Evolutionary conservation across 768 basidiomycete species (phyloP), one percentile per base, ranked within the genome.

Genomic region (Chiua virens): DNA sequence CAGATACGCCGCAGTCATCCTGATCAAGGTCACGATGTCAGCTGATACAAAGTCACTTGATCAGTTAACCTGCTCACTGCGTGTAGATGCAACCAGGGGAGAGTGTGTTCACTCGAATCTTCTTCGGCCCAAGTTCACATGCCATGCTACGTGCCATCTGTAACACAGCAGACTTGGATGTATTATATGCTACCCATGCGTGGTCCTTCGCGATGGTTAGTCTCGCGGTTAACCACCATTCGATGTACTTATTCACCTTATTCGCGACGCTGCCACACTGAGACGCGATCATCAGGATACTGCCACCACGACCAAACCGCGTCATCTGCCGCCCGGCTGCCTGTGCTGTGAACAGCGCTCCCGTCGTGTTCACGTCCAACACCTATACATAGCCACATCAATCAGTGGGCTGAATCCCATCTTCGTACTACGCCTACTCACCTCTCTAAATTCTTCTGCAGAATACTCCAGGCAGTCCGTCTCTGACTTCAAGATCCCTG

Each of bases 101-200:
- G 45, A 91, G 74, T 13, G 83, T 74, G 66, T 91, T 91, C 52
- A 89, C 86, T 4, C 89, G 77, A 44, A 91, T 89, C 3, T 74
- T 70, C 64, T 82, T 72, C 32, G 62, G 70, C 2, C 86, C 89
- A 2, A 91, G 76, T 62, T 91, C 88, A 61, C 86, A 89, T 4
- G 88, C 88, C 86, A 91, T 85, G 65, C 85, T 88, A 38, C 89
- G 80, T 6, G 75, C 82, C 86, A 89, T 89, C 68, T 91, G 88
- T 37, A 89, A 68, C 17, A 91, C 86, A 5, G 83, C 88, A 1
- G 84, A 80, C 68, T 91, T 91, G 71, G 84, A 86, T 42, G 79
- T 76, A 68, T 89, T 89, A 70, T 90, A 90, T 14, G 85, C 79
- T 45, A 83, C 78, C 86, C 85, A 89, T 2, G 82, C 79, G 57